Base-by-base conservation (phyloP, 2,329 filamentous ascomycete genomes). In the Paracoccidioides brasiliensis region DNA sequence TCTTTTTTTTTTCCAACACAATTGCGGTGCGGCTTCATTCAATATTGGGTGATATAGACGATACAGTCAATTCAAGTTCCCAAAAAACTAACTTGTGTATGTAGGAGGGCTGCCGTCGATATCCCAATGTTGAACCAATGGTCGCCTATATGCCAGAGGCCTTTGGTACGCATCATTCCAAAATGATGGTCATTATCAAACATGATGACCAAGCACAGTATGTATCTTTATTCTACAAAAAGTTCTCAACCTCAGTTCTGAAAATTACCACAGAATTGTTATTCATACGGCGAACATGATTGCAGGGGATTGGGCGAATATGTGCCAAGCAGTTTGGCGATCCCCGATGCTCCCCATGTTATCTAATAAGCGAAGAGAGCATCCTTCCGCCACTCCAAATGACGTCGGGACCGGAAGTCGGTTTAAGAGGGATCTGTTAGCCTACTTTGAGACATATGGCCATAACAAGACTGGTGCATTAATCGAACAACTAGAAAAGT, bases 261-360 rank as follows among this genome's bases (percentile, higher is more conserved):
- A 61, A 43, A 22, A 45, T 41, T 42, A 32, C 30, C 40, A 44
- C 28, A 75, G 73, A 49, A 74, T 95, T 5, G 71, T 94, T 55
- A 90, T 95, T 35, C 88, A 94, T 63, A 95, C 90, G 0, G 88
- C 90, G 15, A 95, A 95, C 63, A 89, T 95, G 85, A 91, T 95
- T n/a, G 66, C 78, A 3, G 82, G 84, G 55, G 90, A 95, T 67
- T 95, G 90, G 90, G 79, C 76, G 1, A 93, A 93, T 62, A 87
- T 95, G 86, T 86, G 84, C 0, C 89, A 95, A 67, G 88, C 82
- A 1, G 80, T 87, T 4, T 95, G 90, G 90, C 76, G 73, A 52
- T 91, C 88, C 0, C 88, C 88, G 0, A 66, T 80, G 1, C 79
- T 95, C 0, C 83, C 86, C 0, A 69, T 80, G 1, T 51, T 72